Conservation (phyloP, 108 stramenopile species). For the Cyclostephanos tholiformis region DNA sequence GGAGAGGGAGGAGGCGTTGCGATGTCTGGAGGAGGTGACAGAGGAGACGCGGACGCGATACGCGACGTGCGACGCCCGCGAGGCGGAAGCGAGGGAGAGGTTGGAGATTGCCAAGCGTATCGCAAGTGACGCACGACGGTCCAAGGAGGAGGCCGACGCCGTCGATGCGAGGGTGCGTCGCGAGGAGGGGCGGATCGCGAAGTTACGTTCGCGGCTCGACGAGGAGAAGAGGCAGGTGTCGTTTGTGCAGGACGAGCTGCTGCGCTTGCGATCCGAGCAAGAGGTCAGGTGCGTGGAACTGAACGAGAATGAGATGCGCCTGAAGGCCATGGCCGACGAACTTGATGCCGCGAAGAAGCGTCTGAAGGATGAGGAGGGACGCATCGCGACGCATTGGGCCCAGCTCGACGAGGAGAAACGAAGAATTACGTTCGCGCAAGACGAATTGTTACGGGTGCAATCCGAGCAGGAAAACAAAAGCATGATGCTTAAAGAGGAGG, state of each 20-base stretch:
- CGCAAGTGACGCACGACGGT: conserved; percentile 4
- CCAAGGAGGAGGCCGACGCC: not conserved
- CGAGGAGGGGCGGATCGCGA: not conserved
- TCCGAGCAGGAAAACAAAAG: conserved; percentile 16
- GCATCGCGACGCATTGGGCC: not conserved
- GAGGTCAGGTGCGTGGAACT: not conserved
- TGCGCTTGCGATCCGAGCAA: not conserved
- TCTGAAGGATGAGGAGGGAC: conserved; percentile 22
- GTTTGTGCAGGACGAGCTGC: not conserved
- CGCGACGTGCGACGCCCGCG: conserved; percentile 17
- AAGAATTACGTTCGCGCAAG: conserved; percentile 24
- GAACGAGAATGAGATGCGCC: not conserved
- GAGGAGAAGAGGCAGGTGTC: not conserved
- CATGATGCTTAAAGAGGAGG: conserved; percentile 21
- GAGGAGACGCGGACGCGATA: conserved; percentile 10
- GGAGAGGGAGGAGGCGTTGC: conserved; percentile 18
- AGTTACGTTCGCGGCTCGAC: not conserved
- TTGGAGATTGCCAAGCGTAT: conserved; percentile 13
- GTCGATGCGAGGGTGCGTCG: not conserved
- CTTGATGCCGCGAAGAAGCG: not conserved
- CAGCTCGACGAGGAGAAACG: conserved; percentile 21
- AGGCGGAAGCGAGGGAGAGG: conserved; percentile 17
- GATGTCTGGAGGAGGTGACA: conserved; percentile 17
- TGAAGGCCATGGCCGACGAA: not conserved
- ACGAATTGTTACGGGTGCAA: conserved; percentile 28